Percentiles rank a stretch among this genome's conserved stretches.
Conservation (phyloP, 176 grass and related monocot species). For the Ananas comosus region DNA sequence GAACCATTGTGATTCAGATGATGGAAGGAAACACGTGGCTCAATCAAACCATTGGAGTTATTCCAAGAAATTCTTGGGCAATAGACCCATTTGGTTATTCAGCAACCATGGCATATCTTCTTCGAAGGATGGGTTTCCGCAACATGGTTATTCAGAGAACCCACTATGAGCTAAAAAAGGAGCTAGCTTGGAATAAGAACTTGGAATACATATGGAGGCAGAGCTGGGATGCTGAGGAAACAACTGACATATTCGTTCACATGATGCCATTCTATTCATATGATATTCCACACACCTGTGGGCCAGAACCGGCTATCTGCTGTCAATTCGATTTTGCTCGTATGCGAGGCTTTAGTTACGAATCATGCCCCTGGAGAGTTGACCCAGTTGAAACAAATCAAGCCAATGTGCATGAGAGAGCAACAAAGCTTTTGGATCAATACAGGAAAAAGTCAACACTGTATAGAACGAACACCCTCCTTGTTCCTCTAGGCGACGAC, state of each 20-base stretch:
- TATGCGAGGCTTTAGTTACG: conserved; percentile 67
- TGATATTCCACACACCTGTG: conserved; percentile 96
- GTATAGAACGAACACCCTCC: conserved; percentile 92
- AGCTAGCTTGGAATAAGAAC: conserved; percentile 70
- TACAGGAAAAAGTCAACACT: conserved; percentile 94
- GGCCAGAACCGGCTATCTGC: conserved; percentile 97
- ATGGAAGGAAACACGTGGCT: conserved; percentile 97
- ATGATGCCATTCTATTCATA: conserved; percentile 99
- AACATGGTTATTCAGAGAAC: conserved; percentile 98
- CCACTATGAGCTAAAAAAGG: conserved; percentile 97
- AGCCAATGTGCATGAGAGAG: conserved; percentile 80
- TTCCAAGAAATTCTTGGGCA: conserved; percentile 96
- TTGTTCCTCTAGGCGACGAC: conserved; percentile 95
- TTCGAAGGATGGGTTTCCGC: conserved; percentile 87
- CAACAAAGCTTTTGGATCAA: conserved; percentile 78
- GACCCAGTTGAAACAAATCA: conserved; percentile 75
- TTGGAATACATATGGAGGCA: conserved; percentile 98
- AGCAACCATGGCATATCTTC: conserved; percentile 88
- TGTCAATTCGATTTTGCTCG: conserved; percentile 99
- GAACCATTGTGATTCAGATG: conserved; percentile 50
- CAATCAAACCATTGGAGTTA: conserved; percentile 83
- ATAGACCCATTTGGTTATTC: conserved; percentile 99
- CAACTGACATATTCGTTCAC: conserved; percentile 97
- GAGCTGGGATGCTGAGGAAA: conserved; percentile 86
- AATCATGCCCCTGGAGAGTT: conserved; percentile 72